These are phyloP conservation scores for Aspergillus egyptiacus DNA, from an alignment of 495 filamentous ascomycete species.

Conservation along the genomic window DNA sequence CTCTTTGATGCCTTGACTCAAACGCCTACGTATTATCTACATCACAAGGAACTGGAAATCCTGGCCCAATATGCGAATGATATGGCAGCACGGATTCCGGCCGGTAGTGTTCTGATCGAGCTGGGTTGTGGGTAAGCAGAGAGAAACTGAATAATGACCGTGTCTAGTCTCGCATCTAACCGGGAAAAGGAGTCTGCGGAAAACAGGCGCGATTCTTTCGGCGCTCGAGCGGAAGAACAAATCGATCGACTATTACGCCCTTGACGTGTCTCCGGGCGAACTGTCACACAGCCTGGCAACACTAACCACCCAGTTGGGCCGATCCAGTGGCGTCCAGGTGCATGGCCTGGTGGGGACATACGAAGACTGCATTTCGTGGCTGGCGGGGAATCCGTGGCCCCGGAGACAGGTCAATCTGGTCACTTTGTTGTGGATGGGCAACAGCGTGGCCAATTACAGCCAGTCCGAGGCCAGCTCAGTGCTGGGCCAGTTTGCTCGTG, in stretches of 20 bases:
- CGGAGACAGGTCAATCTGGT: neutral
- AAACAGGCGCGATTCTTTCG: neutral
- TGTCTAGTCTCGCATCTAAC: neutral
- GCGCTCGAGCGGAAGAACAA: neutral
- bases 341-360: neutral
- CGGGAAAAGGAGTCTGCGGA: neutral
- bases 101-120: neutral
- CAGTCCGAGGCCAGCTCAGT: neutral
- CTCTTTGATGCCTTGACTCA: neutral
- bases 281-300: neutral
- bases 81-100: neutral
- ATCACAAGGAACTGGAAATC: neutral
- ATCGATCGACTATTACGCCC: neutral
- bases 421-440: neutral
- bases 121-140: neutral
- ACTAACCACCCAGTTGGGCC: neutral
- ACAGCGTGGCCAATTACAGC: conserved; percentile 1
- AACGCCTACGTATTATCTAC: neutral
- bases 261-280: neutral
- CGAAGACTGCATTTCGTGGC: neutral
- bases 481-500: neutral
- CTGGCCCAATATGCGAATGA: neutral
- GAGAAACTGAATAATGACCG: no score
- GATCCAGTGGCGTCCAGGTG: neutral
- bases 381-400: neutral